A percentile compares a stretch with the other conserved stretches of the same genome.
phyloP scores from a whole-genome alignment of 2,329 filamentous ascomycete genomes.

The Fusarium coffeatum region DNA sequence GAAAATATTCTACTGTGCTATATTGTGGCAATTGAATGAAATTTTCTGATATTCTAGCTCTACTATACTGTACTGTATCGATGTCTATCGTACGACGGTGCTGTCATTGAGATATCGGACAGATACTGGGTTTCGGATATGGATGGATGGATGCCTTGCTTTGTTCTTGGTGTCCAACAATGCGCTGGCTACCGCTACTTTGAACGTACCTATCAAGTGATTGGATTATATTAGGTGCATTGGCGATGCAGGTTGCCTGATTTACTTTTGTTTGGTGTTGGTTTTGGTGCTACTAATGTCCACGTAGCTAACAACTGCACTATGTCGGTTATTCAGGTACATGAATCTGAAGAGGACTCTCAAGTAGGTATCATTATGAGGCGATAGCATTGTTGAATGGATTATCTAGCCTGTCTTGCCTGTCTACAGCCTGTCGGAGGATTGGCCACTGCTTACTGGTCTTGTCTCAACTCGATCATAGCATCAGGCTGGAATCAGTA shows the following conservation, averaged over 20 bases:
- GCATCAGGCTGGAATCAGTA: conserved; percentile 9
- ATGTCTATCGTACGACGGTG: conserved; percentile 10
- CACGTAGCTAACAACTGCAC: conserved; percentile 8
- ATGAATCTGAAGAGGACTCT: neutral
- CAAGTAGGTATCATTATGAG: neutral
- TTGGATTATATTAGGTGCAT: conserved; percentile 16
- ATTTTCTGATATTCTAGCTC: conserved; percentile 20
- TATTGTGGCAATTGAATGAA: conserved; percentile 30
- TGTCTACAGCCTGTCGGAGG: neutral
- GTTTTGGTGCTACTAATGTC: conserved; percentile 1
- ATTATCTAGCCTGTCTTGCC: neutral
- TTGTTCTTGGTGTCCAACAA: conserved; percentile 18
- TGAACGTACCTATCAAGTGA: conserved; percentile 7
- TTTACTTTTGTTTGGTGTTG: conserved; percentile 17
- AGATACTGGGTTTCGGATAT: neutral
- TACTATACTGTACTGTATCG: neutral
- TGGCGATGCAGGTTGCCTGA: conserved; percentile 17
- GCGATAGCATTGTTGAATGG: neutral
- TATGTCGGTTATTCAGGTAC: neutral
- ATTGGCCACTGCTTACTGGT: neutral
- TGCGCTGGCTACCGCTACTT: conserved; percentile 33
- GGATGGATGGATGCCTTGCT: neutral
- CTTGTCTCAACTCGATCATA: conserved; percentile 5
- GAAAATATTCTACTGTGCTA: neutral
- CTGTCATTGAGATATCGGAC: conserved; percentile 7